Base-by-base conservation (phyloP, 1,139 yeast genomes). In the Tardiomyces digboiensis region DNA sequence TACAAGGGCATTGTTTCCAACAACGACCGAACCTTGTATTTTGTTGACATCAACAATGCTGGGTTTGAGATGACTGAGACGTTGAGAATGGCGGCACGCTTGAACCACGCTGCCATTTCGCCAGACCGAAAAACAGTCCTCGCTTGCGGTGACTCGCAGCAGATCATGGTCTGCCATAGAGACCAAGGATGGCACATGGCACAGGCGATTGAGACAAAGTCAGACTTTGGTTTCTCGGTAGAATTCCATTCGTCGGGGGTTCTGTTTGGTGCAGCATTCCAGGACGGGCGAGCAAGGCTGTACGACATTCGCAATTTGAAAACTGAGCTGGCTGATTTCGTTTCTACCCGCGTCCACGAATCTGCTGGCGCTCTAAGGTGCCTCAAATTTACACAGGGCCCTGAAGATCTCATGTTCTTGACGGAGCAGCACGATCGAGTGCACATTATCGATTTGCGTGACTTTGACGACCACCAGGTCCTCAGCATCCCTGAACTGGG, bases 341-440 rank as follows among this genome's bases (percentile, higher is more conserved):
- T 53, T 38, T 57, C 67, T 7, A 54, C 68, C 13, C 49, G 68
- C 14, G 58, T 63, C 7, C 49, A 51, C 19, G 60, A 57, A 29
- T 48, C 55, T 39, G 58, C 68, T 21, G 83, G 84, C 1, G 81
- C 82, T 3, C 78, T 79, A 58, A 62, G 91, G 44, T 75, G 79
- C 47, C 72, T 89, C 58, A 78, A 75, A 57, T 86, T 85, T 56
- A 74, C 89, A 13, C 72, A 77, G 41, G 82, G 84, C 13, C 70
- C 82, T 21, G 88, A 82, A 55, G 95, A 88, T 61, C 63, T 87
- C 48, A 67, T 88, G 52, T 77, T 84, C 44, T 70, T 88, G 2
- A 76, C 85, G 44, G 97, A 88, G 60, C 95, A 88, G 56, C 84
- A 80, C 47, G 94, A 94, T 1, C 68, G 95, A 45, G 85, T 88